Evolutionary conservation across 1,139 yeast genomes (phyloP), one percentile per base, ranked within the genome.

Genomic region (Candida buenavistaensis): DNA sequence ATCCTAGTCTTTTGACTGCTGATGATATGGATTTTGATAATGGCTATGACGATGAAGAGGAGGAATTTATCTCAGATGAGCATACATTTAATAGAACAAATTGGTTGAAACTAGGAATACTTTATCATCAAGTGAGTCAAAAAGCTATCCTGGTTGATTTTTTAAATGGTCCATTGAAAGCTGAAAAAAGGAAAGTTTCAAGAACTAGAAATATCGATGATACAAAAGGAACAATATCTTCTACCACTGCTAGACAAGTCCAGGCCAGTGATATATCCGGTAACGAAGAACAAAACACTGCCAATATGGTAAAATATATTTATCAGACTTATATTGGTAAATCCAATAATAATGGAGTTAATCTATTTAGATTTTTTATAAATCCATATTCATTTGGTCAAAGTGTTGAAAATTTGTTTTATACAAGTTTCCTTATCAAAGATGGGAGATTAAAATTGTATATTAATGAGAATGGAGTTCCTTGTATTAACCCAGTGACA

Each of bases 351-450:
- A 51, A 54, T 6, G 73, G 71, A 2, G 68, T 88, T 8, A 79
- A 78, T 40, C 64, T 88, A 36, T 85, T 78, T 52, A 64, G 70
- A 41, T 82, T 85, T 47, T 75, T 87, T 40, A 66, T 89, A 24
- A 80, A 90, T 51, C 96, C 96, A 0, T 38, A 60, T 6, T 82
- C 92, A 5, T 90, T 83, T 57, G 70, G 84, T 2, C 90, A 84
- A 52, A 76, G 92, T 4, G 79, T 89, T 4, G 97, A 90, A 52
- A 88, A 87, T 52, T 61, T 90, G 46, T 90, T 89, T 52, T 85
- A 82, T 51, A 72, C 86, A 2, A 84, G 95, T 54, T 89, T 89
- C 51, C 62, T 90, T 32, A 75, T 88, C 4, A 77, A 81, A 49
- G 95, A 86, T 49, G 90, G 87, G 1, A 76, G 71, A 46, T 57